Conservation (phyloP, 129 eudicot genomes). For the Pulicaria dysenterica region DNA sequence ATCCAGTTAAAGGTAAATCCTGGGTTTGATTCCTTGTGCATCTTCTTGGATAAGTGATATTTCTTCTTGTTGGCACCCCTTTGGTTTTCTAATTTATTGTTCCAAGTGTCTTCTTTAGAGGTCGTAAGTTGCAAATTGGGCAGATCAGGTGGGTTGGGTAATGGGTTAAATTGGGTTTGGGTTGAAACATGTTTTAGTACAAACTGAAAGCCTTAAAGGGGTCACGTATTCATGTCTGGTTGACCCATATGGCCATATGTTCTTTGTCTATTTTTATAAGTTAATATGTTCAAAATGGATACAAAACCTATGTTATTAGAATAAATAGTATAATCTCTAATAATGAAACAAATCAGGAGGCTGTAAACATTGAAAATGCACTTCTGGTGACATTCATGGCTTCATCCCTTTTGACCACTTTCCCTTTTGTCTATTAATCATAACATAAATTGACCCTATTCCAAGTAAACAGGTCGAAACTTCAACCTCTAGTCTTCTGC, state of each 20-base stretch:
- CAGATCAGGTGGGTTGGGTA: not conserved
- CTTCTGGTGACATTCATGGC: too few relatives aligned
- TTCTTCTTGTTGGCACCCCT: not conserved
- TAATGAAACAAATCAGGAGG: not conserved
- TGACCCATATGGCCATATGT: not conserved
- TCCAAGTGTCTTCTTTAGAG: slow-evolving; percentile 13
- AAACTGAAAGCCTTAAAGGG: not conserved
- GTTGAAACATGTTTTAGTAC: not conserved
- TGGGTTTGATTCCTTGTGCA: slow-evolving; percentile 3
- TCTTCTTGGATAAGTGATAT: slow-evolving; percentile 4
- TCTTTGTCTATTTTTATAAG: not conserved
- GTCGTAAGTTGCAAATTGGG: not conserved
- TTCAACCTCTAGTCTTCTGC: not conserved
- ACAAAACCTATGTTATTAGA: slow-evolving; percentile 10
- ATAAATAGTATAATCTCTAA: not conserved
- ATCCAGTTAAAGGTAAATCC: slow-evolving; percentile 54
- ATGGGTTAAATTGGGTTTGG: not conserved
- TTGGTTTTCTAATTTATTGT: not conserved
- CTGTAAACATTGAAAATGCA: not conserved
- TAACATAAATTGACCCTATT: too few relatives aligned
- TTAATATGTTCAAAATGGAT: not conserved
- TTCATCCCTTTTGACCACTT: too few relatives aligned
- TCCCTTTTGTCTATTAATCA: too few relatives aligned
- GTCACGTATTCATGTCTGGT: not conserved
- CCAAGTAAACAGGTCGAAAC: too few relatives aligned